Base-by-base conservation (phyloP, 2,329 filamentous ascomycete genomes). In the Tricladium varicosporioides region DNA sequence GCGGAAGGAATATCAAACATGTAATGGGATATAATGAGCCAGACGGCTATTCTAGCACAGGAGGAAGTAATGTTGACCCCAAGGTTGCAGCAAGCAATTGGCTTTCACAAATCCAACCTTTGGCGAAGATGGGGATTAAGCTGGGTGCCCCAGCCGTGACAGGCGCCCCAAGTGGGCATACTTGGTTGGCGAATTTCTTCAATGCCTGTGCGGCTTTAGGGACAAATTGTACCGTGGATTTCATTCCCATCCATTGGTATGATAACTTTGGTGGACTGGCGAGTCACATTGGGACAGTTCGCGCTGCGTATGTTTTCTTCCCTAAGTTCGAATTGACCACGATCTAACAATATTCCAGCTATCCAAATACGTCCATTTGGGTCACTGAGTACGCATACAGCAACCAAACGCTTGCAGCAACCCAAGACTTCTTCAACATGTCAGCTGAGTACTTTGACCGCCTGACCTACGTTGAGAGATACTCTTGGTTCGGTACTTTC, bases 1-100 rank as follows among this genome's bases (percentile, higher is more conserved):
- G 76, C 40, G 78, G 79, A 5, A 71, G 74, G 61, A 85, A 86
- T 60, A 83, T 92, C 66, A 80, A 76, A 14, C 82, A 89, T 65
- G 83, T 90, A 2, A 75, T 93, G 18, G 80, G 77, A 32, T 92
- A 91, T 77, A 93, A 94, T 72, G 90, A 94, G 69, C 90, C 90
- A 0, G 88, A 93, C 67, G 83, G 81, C 14, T 70, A 75, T 2
- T 62, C 66, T 1, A 65, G 68, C 1, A 79, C 75, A 8, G 87
- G 87, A 43, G 89, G 89, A 2, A 87, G 82, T 61, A 75, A 82
- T 61, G 74, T 92, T 18, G 69, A 76, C 1, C 83, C 88, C 0
- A 69, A 75, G 8, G 69, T 73, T 1, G 90, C 89, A 0, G 90
- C 89, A 1, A 70, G 78, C 52, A 79, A 84, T 7, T 94, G 89